Evolutionary conservation across 768 basidiomycete genomes (phyloP), one percentile per base, ranked within the genome.

Genomic region (Naganishia vaughanmartiniae): DNA sequence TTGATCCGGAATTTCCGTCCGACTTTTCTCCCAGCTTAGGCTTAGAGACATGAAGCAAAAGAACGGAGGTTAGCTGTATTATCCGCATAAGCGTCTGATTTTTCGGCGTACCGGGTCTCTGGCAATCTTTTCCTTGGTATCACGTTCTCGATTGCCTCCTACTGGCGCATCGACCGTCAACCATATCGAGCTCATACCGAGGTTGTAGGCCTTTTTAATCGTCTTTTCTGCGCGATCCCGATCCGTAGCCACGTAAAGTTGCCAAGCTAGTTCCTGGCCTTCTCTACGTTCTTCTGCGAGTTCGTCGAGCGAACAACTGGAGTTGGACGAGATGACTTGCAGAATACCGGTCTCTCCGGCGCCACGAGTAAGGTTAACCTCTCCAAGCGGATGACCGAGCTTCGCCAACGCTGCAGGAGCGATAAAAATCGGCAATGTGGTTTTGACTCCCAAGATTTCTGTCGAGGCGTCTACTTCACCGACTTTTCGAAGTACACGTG

Each of bases 351-450:
- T 73, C 39, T 69, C 66, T 42, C 71, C 74, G 4, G 75, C 76
- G 30, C 76, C 76, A 7, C 57, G 57, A 9, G 76, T 76, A 12
- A 75, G 70, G n/a, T 75, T 75, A n/a, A 77, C 68, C 46, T 77
- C 76, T 28, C 76, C 76, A 65, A 75, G 45, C 28, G 33, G 34
- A 53, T 51, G 69, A 39, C 69, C 69, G 15, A 70, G 60, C 55
- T 74, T 75, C 28, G 74, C 76, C 70, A 77, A 72, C 5, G 91
- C 92, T 21, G 92, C 89, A 36, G 89, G 91, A 58, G 87, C 87
- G 58, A 91, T 89, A 77, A 91, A 93, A 7, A 96, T 83, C 0
- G 93, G 93, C 58, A 95, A 85, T 0, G 87, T 85, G 26, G 87
- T 87, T 60, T 83, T 83, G 78, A 85, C 72, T 17, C 82, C 88